phyloP scores from a whole-genome alignment of 2,329 filamentous ascomycete species.

The Diaporthe ampelina region DNA sequence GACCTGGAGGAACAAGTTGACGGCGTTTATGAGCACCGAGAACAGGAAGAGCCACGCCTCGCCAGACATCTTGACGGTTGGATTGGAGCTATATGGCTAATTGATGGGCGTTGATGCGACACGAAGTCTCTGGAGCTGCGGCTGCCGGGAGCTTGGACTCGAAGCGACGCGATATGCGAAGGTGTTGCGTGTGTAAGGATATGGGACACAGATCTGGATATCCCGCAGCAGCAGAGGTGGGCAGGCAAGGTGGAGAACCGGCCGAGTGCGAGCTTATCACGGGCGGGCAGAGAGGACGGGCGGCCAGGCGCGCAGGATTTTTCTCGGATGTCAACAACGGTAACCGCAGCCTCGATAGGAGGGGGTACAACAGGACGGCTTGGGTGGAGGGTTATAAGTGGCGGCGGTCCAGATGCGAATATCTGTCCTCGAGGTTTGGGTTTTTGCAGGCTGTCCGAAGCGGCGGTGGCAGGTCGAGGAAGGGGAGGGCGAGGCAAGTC shows the following conservation, averaged over 20 bases:
- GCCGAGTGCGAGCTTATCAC: constrained; percentile 30
- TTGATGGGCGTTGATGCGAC: constrained; percentile 3
- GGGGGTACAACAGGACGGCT: not conserved
- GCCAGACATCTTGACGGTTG: constrained; percentile 80
- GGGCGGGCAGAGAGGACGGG: not conserved
- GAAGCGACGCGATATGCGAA: constrained; percentile 18
- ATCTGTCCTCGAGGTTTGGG: constrained; percentile 25
- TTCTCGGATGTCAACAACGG: constrained; percentile 30
- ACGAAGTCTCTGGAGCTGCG: constrained; percentile 20
- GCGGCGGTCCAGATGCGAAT: constrained; percentile 6
- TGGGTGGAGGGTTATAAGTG: not conserved
- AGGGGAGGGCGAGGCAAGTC: constrained; percentile 14
- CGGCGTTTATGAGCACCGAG: constrained; percentile 98
- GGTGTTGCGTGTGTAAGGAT: constrained; percentile 14
- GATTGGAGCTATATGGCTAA: constrained; percentile 32
- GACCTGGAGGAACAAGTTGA: constrained; percentile 99
- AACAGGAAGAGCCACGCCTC: constrained; percentile 99
- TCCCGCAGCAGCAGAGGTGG: constrained; percentile 17
- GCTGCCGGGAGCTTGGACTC: constrained; percentile 28
- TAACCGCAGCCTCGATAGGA: constrained; percentile 18
- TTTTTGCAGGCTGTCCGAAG: constrained; percentile 31
- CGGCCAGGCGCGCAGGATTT: constrained; percentile 23
- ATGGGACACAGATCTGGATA: constrained; percentile 25
- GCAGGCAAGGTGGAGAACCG: constrained; percentile 32
- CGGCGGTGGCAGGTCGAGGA: constrained; percentile 28